Evolutionary conservation across 805 yeast genomes (phyloP), one percentile per base, ranked within the genome.

Genomic region (Metschnikowia noctiluminum): DNA sequence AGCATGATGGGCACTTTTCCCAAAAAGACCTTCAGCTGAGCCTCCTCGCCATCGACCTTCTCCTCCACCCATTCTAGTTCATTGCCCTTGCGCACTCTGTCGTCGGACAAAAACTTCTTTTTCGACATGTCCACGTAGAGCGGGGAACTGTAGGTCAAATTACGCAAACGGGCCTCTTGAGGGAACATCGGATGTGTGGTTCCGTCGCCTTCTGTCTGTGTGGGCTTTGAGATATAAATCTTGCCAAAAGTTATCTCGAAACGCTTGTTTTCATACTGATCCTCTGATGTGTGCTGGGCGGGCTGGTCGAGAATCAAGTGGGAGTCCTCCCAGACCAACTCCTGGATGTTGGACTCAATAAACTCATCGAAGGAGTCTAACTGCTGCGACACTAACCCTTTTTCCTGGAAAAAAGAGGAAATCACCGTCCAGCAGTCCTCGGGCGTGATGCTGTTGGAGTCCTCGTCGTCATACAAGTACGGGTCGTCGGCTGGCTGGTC

Each of bases 351-450:
- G 34, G 96, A 84, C 68, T 90, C 96, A 58, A 94, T 91, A 71
- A 94, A 94, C 74, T 94, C 99, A 73, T 94, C 96, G 66, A 95
- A 94, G 15, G 99, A 95, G 64, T 94, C 99, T 63, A 94, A 78
- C 76, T 94, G 99, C 73, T 94, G 99, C 26, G 98, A 90, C 28
- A 94, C 99, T 58, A 94, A 79, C 52, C 99, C 99, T 65, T 91
- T 92, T 64, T 91, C 95, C 71, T 87, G 89, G 78, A 94, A 94
- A 70, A 94, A 94, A 14, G 98, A 82, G 28, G 97, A 87, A 58
- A 94, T 94, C 54, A 94, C 98, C 31, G 96, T 85, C 99, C 99
- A 94, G 71, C 99, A 94, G 77, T 94, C 99, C 74, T 94, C 99
- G 28, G 97, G 88, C 31, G 98, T 90, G 72, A 94, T 89, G 54